These are phyloP conservation scores for Ascocoryne sarcoides DNA, from an alignment of 2,329 filamentous ascomycete species.

Conservation along the genomic window DNA sequence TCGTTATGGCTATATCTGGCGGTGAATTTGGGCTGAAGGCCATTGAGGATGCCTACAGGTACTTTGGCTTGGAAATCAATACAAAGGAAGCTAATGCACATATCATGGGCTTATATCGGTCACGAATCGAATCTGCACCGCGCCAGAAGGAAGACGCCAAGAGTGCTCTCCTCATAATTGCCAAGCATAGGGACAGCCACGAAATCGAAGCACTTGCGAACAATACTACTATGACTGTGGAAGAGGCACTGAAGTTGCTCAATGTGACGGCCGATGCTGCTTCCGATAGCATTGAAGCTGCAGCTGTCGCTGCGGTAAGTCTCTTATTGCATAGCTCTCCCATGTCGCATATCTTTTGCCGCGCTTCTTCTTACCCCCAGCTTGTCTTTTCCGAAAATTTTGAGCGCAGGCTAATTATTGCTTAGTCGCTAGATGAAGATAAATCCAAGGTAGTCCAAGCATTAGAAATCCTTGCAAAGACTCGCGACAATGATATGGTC, in stretches of 20 bases:
- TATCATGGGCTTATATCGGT: slow-evolving; percentile 53
- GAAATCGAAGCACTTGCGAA: slow-evolving; percentile 49
- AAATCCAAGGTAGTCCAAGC: slow-evolving; percentile 24
- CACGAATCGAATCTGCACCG: slow-evolving; percentile 46
- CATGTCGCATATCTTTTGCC: background rate
- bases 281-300: slow-evolving; percentile 27
- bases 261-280: slow-evolving; percentile 31
- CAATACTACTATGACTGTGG: slow-evolving; percentile 47
- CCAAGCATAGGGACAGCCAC: slow-evolving; percentile 46
- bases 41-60: slow-evolving; percentile 47
- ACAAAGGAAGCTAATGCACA: slow-evolving; percentile 44
- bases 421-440: slow-evolving; percentile 24
- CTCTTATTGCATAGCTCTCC: background rate
- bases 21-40: slow-evolving; percentile 49
- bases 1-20: slow-evolving; percentile 47
- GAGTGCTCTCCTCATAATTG: slow-evolving; percentile 50
- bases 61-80: slow-evolving; percentile 44
- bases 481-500: slow-evolving; percentile 19
- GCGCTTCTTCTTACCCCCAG: background rate
- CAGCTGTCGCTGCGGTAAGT: slow-evolving; percentile 26
- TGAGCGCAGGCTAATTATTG: slow-evolving; percentile 1
- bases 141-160: slow-evolving; percentile 46
- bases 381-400: background rate
- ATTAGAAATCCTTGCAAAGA: slow-evolving; percentile 24
- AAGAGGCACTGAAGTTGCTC: slow-evolving; percentile 55